Percentiles rank a stretch among this genome's conserved stretches.
These are phyloP conservation scores for Batkoa obscura DNA, from an alignment of 371 early-diverging fungal species.

Conservation along the genomic window DNA sequence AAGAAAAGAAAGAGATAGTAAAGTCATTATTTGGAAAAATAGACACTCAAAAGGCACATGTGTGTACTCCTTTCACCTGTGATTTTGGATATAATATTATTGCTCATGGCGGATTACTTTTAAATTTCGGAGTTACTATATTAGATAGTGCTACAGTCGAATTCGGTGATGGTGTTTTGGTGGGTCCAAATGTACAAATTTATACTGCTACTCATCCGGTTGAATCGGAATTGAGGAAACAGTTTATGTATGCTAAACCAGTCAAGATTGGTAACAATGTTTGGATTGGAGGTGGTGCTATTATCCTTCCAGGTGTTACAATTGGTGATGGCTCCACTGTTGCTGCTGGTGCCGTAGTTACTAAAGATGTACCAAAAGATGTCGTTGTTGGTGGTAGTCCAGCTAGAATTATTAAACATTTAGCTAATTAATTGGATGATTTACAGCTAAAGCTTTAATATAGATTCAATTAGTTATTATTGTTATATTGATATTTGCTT, in stretches of 20 bases:
- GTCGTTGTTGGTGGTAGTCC: slow-evolving; percentile 70
- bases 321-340: slow-evolving; percentile 47
- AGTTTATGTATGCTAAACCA: slow-evolving; percentile 8
- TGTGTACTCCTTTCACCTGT: slow-evolving; percentile 38
- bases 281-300: slow-evolving; percentile 51
- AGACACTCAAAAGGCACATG: slow-evolving; percentile 19
- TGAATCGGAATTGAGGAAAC: slow-evolving; percentile 21
- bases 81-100: slow-evolving; percentile 59
- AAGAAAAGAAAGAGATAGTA: slow-evolving; percentile 13
- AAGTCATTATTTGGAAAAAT: slow-evolving; percentile 26
- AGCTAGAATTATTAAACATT: slow-evolving; percentile 40
- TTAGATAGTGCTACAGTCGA: slow-evolving; percentile 42
- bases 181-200: slow-evolving; percentile 61
- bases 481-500: too few relatives aligned
- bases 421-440: too few relatives aligned
- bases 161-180: slow-evolving; percentile 40
- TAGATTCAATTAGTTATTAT: too few relatives aligned
- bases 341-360: slow-evolving; percentile 44
- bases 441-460: too few relatives aligned
- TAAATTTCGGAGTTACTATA: slow-evolving; percentile 41
- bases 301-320: slow-evolving; percentile 61
- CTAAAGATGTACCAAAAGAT: slow-evolving; percentile 53
- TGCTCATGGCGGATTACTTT: slow-evolving; percentile 43
- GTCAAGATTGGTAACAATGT: slow-evolving; percentile 37
- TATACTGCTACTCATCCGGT: slow-evolving; percentile 58